These are phyloP conservation scores for Curvularia lunata DNA, from an alignment of 2,329 filamentous ascomycete genomes.

Conservation along the genomic window DNA sequence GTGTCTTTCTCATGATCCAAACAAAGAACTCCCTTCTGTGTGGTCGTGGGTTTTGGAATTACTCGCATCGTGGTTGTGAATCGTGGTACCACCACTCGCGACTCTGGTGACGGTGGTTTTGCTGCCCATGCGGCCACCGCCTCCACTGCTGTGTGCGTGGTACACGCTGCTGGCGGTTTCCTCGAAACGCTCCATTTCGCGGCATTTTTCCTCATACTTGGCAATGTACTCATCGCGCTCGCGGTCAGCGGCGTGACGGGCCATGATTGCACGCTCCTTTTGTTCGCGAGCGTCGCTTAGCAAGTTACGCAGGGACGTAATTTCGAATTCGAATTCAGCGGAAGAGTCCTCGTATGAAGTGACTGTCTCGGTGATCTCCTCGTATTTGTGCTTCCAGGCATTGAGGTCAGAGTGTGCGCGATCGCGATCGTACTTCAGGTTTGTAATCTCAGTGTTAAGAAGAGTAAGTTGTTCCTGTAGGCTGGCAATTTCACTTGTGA, in stretches of 20 bases:
- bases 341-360: slow-evolving; percentile 29
- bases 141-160: slow-evolving; percentile 11
- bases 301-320: slow-evolving; percentile 27
- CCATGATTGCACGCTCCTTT: slow-evolving; percentile 32
- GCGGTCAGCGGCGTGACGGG: slow-evolving; percentile 30
- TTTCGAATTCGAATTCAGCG: slow-evolving; percentile 34
- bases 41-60: slow-evolving; percentile 7
- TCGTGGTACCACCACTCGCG: slow-evolving; percentile 24
- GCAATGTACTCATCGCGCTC: slow-evolving; percentile 31
- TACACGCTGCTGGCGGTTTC: slow-evolving; percentile 26
- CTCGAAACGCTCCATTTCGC: slow-evolving; percentile 32
- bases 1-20: neutral
- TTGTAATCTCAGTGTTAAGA: slow-evolving; percentile 31
- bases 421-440: slow-evolving; percentile 26
- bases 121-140: slow-evolving; percentile 10
- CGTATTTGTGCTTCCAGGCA: slow-evolving; percentile 35
- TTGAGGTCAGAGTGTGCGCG: slow-evolving; percentile 28
- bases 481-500: slow-evolving; percentile 20
- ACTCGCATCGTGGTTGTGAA: slow-evolving; percentile 22
- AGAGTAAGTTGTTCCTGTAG: slow-evolving; percentile 26
- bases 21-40: slow-evolving; percentile 16
- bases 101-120: slow-evolving; percentile 18
- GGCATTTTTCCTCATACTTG: slow-evolving; percentile 36
- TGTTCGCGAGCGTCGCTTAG: slow-evolving; percentile 33
- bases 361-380: slow-evolving; percentile 32